A percentile compares a stretch with the other conserved stretches of the same genome.
phyloP scores from a whole-genome alignment of 305 asterid genomes.

The Coffea humblotiana region DNA sequence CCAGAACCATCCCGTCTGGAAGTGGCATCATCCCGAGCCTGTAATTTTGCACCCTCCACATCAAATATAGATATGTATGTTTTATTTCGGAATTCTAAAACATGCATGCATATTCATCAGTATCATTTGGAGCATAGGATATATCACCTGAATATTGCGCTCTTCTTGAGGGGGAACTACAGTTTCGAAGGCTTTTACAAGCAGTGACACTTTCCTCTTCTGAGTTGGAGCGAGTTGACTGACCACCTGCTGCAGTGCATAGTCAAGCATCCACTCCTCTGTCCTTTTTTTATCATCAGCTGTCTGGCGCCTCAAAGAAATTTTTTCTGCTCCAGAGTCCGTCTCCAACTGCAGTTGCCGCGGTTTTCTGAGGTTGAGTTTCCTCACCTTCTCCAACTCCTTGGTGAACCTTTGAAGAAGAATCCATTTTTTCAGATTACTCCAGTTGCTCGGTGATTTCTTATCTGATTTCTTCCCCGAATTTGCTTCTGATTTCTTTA shows the following conservation, averaged over 20 bases:
- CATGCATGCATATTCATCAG: neutral
- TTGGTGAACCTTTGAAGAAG: constrained; percentile 79
- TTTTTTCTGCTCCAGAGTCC: constrained; percentile 62
- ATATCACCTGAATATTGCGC: constrained; percentile 34
- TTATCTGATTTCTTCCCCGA: constrained; percentile 41
- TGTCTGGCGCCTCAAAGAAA: constrained; percentile 55
- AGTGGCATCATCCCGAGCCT: neutral
- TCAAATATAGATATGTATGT: constrained; percentile 16
- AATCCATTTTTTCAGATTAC: constrained; percentile 89
- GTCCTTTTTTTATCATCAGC: constrained; percentile 62
- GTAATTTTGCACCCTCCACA: constrained; percentile 11
- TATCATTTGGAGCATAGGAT: constrained; percentile 27
- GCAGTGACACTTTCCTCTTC: constrained; percentile 75
- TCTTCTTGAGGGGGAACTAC: constrained; percentile 68
- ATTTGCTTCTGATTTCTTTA: constrained; percentile 25
- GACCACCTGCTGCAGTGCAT: constrained; percentile 86
- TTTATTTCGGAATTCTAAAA: neutral
- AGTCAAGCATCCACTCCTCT: constrained; percentile 98
- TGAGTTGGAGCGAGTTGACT: constrained; percentile 86
- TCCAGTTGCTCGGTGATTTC: constrained; percentile 84
- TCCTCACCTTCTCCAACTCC: constrained; percentile 77
- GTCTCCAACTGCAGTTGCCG: constrained; percentile 44
- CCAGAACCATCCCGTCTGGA: neutral
- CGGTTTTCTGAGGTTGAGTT: constrained; percentile 55
- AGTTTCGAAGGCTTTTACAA: constrained; percentile 89